Evolutionary conservation across 768 basidiomycete species (phyloP), one percentile per base, ranked within the genome.

Genomic region (Kockovaella imperatae): DNA sequence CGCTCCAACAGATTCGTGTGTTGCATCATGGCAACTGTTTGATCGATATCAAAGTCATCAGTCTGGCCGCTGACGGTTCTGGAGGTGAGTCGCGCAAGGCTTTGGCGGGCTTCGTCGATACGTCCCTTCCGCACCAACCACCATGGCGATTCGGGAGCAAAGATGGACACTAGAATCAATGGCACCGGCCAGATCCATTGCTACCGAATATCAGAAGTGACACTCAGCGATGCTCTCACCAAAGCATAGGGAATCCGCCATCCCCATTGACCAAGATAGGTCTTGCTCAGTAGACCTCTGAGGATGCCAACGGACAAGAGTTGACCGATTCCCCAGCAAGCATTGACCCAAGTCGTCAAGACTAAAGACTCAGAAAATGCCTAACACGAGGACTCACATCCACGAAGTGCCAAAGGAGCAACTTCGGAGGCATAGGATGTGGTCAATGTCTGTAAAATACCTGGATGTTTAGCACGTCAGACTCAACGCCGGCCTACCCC

Each of bases 1-100:
- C 54, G 58, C 54, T 74, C 73, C 20, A 72, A 24, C 48, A 63
- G 64, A 50, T 60, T 69, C 26, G 73, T 72, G 56, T 72, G 69
- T 4, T 57, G 38, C 62, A 71, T 70, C 60, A 71, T 60, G 14
- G 67, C 69, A 6, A 71, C 61, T 2, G 49, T 54, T 10, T 57
- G 45, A 31, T 64, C 60, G 36, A 59, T 55, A n/a, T 73, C 66
- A 40, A 21, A 38, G 15, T 52, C 45, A 5, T 58, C 49, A 21
- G 42, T 47, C 31, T 50, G 50, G n/a, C n/a, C n/a, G n/a, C n/a
- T n/a, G n/a, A n/a, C n/a, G n/a, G n/a, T n/a, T n/a, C n/a, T n/a
- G n/a, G n/a, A n/a, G 13, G 49, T 40, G 8, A 59, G 51, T 4
- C 51, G 45, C 14, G 10, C 15, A 28, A 62, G 13, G 13, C 54